Evolutionary conservation across 371 early-diverging fungal species (phyloP).

Genomic region (Lichtheimia ornata): DNA sequence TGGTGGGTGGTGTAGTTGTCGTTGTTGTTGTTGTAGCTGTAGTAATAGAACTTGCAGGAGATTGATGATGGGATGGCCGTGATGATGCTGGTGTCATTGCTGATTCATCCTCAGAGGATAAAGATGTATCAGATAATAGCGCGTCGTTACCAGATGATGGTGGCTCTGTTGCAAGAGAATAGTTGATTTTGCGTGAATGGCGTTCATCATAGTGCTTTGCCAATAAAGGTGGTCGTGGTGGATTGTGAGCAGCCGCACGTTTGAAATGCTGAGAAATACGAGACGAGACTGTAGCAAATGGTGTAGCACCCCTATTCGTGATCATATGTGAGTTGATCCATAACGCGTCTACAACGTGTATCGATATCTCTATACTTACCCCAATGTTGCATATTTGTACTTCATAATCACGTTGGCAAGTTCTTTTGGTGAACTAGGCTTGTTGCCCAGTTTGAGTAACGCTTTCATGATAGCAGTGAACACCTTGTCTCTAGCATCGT

Average conservation of each 20-base stretch:
- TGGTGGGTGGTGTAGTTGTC: no score
- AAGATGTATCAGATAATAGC: constrained; percentile 3
- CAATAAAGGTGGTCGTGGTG: constrained; percentile 71
- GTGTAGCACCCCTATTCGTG: constrained; percentile 71
- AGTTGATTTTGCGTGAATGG: constrained; percentile 78
- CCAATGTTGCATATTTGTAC: constrained; percentile 73
- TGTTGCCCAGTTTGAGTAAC: constrained; percentile 69
- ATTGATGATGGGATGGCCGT: constrained; percentile 1
- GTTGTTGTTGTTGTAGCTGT: no score
- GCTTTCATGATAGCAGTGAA: constrained; percentile 82
- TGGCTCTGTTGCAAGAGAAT: constrained; percentile 63
- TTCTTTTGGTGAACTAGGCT: constrained; percentile 81
- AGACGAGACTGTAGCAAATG: constrained; percentile 85
- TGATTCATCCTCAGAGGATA: background rate
- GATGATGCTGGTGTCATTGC: background rate
- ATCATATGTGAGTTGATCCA: background rate
- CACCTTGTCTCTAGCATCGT: constrained; percentile 82
- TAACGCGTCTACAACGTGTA: background rate
- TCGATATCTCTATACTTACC: constrained; percentile 46
- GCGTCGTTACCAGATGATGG: constrained; percentile 1
- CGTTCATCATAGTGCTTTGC: constrained; percentile 73
- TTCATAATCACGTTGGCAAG: constrained; percentile 75
- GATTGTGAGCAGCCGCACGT: constrained; percentile 73
- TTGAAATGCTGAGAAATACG: constrained; percentile 87
- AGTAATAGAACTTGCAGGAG: background rate